Base-by-base conservation (phyloP, 305 asterid genomes). In the Andrographis paniculata region DNA sequence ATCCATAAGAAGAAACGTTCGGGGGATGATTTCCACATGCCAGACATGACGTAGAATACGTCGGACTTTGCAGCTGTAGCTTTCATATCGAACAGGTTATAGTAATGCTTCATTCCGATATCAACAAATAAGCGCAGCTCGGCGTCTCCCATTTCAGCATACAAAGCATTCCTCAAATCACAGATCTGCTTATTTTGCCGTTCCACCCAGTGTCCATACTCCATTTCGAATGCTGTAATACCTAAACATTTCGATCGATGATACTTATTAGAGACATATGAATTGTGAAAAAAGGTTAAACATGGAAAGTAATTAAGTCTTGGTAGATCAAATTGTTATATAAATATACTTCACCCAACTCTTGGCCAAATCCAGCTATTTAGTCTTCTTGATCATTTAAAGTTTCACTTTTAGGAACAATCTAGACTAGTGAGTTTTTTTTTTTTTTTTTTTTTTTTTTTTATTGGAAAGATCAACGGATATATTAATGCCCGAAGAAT, bases 1-100 rank as follows among this genome's bases (percentile, higher is more conserved):
- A 91, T 77, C 99, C 99, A 87, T 10, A 91, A 87, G 48, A 91
- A 91, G 59, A 95, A 87, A 0, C 95, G 86, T 47, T 91, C 99
- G 2, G 82, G 91, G 0, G 96, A 87, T 0, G 93, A 73, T 12
- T 81, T 56, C 99, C 99, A 91, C 83, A 80, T 79, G 48, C 99
- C 99, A n/a, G 88, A 75, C 35, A 87, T 67, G 53, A 87, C 69
- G 70, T 91, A 94, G 65, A 91, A 81, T 27, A 87, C 86, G 24
- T 91, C 99, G 2, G 95, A 75, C 58, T 79, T 75, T n/a, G 84
- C 96, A 5, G 86, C 95, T 14, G 62, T 65, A 6, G 84, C 87
- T 67, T 81, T 91, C 4, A 91, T 77, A 49, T 66, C 67, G 27
- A 91, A 80, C 2, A 83, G 61, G 33, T 83, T 93, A 22, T 87